phyloP scores from a whole-genome alignment of 2,329 filamentous ascomycete species.

The Pseudogymnoascus sp. region DNA sequence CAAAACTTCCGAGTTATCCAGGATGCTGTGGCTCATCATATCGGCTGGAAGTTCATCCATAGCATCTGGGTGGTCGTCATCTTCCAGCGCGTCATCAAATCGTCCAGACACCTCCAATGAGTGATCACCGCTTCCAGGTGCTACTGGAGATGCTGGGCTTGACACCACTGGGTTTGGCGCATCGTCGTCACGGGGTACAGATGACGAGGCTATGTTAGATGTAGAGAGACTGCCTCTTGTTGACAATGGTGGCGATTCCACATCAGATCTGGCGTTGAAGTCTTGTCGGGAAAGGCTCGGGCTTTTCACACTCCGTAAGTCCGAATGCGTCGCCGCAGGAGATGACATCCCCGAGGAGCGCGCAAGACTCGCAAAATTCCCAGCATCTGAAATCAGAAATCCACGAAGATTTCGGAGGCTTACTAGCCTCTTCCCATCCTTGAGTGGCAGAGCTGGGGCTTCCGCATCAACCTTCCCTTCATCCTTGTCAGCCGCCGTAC shows the following conservation, averaged over 20 bases:
- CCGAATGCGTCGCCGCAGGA: constrained; percentile 42
- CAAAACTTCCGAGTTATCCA: constrained; percentile 26
- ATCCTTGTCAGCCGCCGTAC: constrained; percentile 25
- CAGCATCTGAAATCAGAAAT: constrained; percentile 57
- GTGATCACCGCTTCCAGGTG: neutral
- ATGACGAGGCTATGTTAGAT: neutral
- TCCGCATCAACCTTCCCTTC: constrained; percentile 5
- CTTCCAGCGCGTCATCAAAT: constrained; percentile 30
- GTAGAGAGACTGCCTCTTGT: neutral
- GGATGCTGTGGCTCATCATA: constrained; percentile 23
- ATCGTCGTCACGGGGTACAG: neutral
- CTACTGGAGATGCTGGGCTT: neutral
- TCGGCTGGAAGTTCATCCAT: constrained; percentile 19
- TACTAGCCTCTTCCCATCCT: constrained; percentile 57
- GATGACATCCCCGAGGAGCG: constrained; percentile 51
- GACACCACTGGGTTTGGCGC: neutral
- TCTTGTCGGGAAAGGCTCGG: neutral
- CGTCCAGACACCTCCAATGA: constrained; percentile 15
- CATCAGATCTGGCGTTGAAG: neutral
- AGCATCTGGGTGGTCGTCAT: constrained; percentile 21
- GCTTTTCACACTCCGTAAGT: constrained; percentile 16
- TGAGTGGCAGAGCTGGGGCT: constrained; percentile 31
- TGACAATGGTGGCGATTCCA: neutral
- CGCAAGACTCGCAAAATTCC: constrained; percentile 52
- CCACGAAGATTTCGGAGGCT: constrained; percentile 55